Conservation (phyloP, 164 flowering plant genomes). For the Stephania yunnanensis region DNA sequence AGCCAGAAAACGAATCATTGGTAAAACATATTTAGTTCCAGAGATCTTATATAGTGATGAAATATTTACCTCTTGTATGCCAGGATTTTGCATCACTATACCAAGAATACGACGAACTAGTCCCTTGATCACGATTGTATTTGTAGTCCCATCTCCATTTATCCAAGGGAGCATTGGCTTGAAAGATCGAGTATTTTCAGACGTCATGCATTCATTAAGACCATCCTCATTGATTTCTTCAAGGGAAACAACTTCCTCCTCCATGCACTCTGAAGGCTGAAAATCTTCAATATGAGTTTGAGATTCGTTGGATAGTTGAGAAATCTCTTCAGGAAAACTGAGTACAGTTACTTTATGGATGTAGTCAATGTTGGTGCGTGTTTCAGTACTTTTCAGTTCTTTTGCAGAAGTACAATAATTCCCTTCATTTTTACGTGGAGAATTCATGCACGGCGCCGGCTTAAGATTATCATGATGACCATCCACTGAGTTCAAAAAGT, state of each 20-base stretch:
- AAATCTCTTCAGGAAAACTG: constrained; percentile 43
- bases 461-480: constrained; percentile 20
- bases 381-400: constrained; percentile 18
- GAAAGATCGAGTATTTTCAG: constrained; percentile 23
- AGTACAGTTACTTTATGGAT: constrained; percentile 72
- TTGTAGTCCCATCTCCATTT: constrained; percentile 84
- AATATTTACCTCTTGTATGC: constrained; percentile 72
- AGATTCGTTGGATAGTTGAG: constrained; percentile 19
- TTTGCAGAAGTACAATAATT: constrained; percentile 9
- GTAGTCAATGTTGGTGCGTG: constrained; percentile 20
- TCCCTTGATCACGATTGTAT: constrained; percentile 54
- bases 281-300: constrained; percentile 9
- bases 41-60: background rate
- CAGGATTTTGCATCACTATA: constrained; percentile 88
- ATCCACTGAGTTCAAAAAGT: constrained; percentile 43
- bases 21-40: background rate
- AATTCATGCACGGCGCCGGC: constrained; percentile 9
- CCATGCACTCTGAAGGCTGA: constrained; percentile 17
- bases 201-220: constrained; percentile 6
- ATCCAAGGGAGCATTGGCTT: constrained; percentile 88
- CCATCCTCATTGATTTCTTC: constrained; percentile 17
- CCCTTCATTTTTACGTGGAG: constrained; percentile 13
- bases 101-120: constrained; percentile 78
- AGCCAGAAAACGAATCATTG: background rate
- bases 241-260: constrained; percentile 10